Percentiles rank a stretch among this genome's conserved stretches.
These are phyloP conservation scores for Rhizophagus prolifer DNA, from an alignment of 192 early-diverging fungal genomes.

Conservation along the genomic window DNA sequence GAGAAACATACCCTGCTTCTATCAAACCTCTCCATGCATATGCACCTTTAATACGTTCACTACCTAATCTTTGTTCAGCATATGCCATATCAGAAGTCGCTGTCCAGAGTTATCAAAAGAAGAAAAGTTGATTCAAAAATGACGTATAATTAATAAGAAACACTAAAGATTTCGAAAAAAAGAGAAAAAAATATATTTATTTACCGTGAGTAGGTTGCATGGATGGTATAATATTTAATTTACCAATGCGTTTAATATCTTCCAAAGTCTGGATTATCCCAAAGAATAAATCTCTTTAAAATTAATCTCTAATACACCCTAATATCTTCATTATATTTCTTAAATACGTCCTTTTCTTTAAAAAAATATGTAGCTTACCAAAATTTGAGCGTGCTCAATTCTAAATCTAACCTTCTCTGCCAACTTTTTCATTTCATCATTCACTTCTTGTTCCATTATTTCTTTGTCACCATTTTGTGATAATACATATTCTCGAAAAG, in stretches of 20 bases:
- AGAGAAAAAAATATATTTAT: not conserved
- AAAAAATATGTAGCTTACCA: conserved; percentile 33
- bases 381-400: conserved; percentile 61
- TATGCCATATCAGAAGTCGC: conserved; percentile 58
- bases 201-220: conserved; percentile 60
- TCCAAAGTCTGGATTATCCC: conserved; percentile 31
- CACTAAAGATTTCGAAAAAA: not conserved
- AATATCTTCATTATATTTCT: too few species aligned
- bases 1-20: conserved; percentile 35
- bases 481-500: conserved; percentile 16
- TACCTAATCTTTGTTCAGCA: conserved; percentile 48
- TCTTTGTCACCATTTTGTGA: conserved; percentile 2
- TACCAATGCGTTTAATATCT: conserved; percentile 48
- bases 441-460: not conserved
- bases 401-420: conserved; percentile 35
- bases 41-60: conserved; percentile 42
- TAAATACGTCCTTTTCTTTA: too few species aligned
- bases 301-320: too few species aligned
- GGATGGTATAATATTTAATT: conserved; percentile 50
- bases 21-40: conserved; percentile 51
- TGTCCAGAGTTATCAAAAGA: not conserved
- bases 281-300: not conserved
- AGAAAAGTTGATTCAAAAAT: not conserved
- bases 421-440: conserved; percentile 1
- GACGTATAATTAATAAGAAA: not conserved